phyloP scores from a whole-genome alignment of 768 basidiomycete genomes.

The Boletus barrowsii region DNA sequence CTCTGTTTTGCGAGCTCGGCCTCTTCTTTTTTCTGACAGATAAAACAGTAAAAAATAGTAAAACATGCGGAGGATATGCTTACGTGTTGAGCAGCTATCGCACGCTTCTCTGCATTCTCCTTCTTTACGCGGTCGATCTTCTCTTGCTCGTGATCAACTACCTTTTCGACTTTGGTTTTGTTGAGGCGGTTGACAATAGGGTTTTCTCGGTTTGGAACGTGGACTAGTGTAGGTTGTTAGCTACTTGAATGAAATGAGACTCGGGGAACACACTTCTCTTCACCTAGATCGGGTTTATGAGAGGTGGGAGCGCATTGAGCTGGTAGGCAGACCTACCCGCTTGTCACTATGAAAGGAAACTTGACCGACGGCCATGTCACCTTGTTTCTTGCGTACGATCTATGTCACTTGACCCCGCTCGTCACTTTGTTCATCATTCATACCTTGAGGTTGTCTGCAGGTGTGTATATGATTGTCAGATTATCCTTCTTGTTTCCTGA shows the following conservation, averaged over 20 bases:
- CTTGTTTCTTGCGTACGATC: constrained; percentile 70
- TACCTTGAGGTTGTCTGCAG: constrained; percentile 89
- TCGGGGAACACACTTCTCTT: constrained; percentile 57
- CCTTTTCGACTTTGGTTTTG: constrained; percentile 84
- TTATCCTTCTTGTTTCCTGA: constrained; percentile 95
- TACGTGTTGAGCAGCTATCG: constrained; percentile 67
- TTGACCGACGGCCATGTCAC: constrained; percentile 95
- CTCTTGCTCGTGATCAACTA: constrained; percentile 91
- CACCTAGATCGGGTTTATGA: constrained; percentile 46
- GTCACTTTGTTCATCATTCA: constrained; percentile 7
- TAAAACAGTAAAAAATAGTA: not conserved
- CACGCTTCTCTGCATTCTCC: constrained; percentile 64
- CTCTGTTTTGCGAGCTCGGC: constrained; percentile 67
- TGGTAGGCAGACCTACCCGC: constrained; percentile 43
- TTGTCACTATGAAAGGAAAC: constrained; percentile 95
- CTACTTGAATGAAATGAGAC: not conserved
- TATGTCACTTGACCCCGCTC: not conserved
- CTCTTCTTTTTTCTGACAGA: constrained; percentile 71
- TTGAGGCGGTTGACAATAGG: constrained; percentile 87
- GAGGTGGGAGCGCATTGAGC: not conserved
- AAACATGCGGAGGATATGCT: not conserved
- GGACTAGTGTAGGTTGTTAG: constrained; percentile 43
- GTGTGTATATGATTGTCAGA: constrained; percentile 91
- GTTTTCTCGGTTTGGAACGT: constrained; percentile 82
- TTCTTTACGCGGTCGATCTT: constrained; percentile 75